These are phyloP conservation scores for Nannochloropsis oceanica DNA, from an alignment of 108 stramenopile species.

Conservation along the genomic window DNA sequence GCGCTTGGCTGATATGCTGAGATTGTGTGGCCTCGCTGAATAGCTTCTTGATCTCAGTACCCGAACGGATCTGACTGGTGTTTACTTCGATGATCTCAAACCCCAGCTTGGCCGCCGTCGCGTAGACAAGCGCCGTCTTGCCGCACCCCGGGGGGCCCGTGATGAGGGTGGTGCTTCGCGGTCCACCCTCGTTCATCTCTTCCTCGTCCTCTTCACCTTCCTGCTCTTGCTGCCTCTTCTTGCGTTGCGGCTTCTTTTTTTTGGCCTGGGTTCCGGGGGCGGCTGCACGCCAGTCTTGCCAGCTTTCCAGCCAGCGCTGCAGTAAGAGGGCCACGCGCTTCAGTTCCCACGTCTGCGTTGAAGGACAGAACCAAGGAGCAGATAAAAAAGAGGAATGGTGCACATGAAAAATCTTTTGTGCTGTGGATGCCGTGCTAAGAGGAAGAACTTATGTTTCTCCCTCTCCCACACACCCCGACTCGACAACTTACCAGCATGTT, in stretches of 20 bases:
- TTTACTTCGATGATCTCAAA: constrained; percentile 32
- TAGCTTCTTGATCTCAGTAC: constrained; percentile 21
- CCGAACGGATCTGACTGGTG: constrained; percentile 20
- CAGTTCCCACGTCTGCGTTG: background rate
- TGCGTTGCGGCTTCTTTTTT: background rate
- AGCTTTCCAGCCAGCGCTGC: background rate
- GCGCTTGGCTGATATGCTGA: constrained; percentile 7
- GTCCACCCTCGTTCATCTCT: background rate
- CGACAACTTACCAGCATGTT: background rate
- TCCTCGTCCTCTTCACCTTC: background rate
- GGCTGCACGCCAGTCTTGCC: background rate
- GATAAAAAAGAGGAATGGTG: background rate
- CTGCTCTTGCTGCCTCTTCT: background rate
- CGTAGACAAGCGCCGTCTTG: constrained; percentile 27
- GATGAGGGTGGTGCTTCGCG: constrained; percentile 15
- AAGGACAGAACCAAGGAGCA: background rate
- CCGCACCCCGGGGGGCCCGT: constrained; percentile 9
- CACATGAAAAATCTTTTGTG: background rate
- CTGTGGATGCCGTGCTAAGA: no score
- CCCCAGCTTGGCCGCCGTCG: constrained; percentile 17
- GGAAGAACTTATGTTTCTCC: no score
- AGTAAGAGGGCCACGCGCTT: background rate
- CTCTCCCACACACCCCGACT: no score
- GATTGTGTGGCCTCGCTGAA: constrained; percentile 35
- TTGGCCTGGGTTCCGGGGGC: background rate